Evolutionary conservation across 768 basidiomycete species (phyloP), one percentile per base, ranked within the genome.

Genomic region (Dendrothele bispora): DNA sequence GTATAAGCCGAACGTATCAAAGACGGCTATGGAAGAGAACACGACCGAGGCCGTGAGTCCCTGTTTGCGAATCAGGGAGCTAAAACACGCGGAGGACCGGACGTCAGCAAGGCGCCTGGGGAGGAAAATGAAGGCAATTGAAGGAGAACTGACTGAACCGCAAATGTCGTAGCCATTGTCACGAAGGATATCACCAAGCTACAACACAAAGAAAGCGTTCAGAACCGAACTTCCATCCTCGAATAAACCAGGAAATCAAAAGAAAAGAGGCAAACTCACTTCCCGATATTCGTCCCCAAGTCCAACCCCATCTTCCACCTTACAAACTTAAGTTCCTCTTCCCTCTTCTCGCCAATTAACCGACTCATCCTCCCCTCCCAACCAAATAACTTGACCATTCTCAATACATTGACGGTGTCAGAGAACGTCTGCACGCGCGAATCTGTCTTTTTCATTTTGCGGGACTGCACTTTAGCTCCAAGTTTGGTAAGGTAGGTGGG

Each of bases 341-440:
- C 73, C 35, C 80, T 67, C 52, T 73, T 73, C 28, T 66, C 65
- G 14, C 61, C 51, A 30, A 82, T 60, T 34, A 66, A 60, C 10
- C 64, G 55, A 34, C 66, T 64, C 48, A 78, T 68, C 21, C 70
- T 62, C 51, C 78, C 74, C 73, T 74, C 58, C 58, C 79, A 61
- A 14, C 58, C 79, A 50, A 81, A 81, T 50, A 79, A 63, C 61
- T 78, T 78, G 58, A 76, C 61, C 68, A 79, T 74, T 15, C 76
- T 69, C 10, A 76, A 53, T 24, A 68, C 63, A 39, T 60, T 59
- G 49, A 71, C 57, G 5, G 56, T 62, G 54, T 78, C 74, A 12
- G 75, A 70, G 41, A 78, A 65, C 2, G 61, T 59, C 46, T 74
- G 69, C 1, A 78, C 70, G 17, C 77, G 63, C 8, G 63, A 63